Evolutionary conservation across 2,329 filamentous ascomycete species (phyloP), one percentile per base, ranked within the genome.

Genomic region (Talaromyces sp.): DNA sequence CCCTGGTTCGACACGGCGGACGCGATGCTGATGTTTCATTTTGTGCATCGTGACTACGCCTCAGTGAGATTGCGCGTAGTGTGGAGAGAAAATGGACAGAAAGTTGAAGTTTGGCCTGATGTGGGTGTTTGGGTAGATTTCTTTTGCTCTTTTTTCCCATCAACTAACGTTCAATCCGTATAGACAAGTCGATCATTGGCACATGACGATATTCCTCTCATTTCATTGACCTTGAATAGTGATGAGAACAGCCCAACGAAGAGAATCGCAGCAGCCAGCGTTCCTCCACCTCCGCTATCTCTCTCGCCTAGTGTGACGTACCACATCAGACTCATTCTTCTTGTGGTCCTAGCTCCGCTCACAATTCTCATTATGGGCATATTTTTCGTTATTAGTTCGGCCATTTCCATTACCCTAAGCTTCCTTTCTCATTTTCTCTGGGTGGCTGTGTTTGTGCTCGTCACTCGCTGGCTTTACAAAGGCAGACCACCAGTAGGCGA

Each of bases 1-100:
- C 59, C 59, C 5, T 61, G 59, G 59, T 61, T 61, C n/a, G 54
- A 61, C 18, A 53, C 44, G 6, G 59, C 59, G 6, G 59, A 61
- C 8, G 53, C 59, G n/a, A 44, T 57, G 1, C 18, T 61, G 34
- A 61, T 61, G 54, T 61, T 27, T 42, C 27, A 61, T 44, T 57
- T 57, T 16, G 42, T 57, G 27, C n/a, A 44, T 47, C 54, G 33
- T 30, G 59, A 61, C 36, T 10, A 44, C n/a, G 59, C 54, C 3
- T 31, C 42, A 1, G 28, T 61, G 27, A 61, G 9, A 42, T 18
- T 61, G n/a, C 44, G 31, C 9, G 47, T 52, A 31, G 28, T n/a
- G 10, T 61, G n/a, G 9, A 9, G n/a, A 34, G 31, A 40, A 1
- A 16, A 14, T 52, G 54, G 44, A 18, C 30, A 27, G 30, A 44